Evolutionary conservation across 1,284 basidiomycete genomes (phyloP).

Genomic region (Agroathelia rolfsii): DNA sequence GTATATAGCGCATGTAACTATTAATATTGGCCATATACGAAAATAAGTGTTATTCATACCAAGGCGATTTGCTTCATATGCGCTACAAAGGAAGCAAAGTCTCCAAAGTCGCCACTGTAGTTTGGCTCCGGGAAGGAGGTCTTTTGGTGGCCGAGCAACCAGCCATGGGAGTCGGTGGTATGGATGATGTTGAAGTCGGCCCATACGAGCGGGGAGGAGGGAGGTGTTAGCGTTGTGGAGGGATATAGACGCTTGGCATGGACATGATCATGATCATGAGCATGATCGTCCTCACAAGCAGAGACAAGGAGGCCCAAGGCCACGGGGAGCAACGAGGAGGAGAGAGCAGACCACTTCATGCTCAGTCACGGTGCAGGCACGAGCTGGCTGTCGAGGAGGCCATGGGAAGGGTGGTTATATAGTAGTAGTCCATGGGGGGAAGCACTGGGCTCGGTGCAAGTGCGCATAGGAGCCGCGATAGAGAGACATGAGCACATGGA

Average conservation of each 20-base stretch:
- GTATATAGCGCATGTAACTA: constrained; percentile 1
- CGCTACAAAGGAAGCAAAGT: constrained; percentile 71
- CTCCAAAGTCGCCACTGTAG: constrained; percentile 72
- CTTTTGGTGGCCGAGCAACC: constrained; percentile 71
- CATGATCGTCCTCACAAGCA: constrained; percentile 12
- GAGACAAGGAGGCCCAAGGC: constrained; percentile 2
- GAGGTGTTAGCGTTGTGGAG: constrained; percentile 37
- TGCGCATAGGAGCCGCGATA: too few relatives aligned
- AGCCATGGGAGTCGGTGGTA: constrained; percentile 78
- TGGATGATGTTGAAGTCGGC: constrained; percentile 73
- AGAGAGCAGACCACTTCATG: too few relatives aligned
- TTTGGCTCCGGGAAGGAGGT: constrained; percentile 62
- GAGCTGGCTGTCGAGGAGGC: too few relatives aligned
- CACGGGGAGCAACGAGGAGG: constrained; percentile 2
- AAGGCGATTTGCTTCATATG: constrained; percentile 72
- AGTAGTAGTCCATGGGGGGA: too few relatives aligned
- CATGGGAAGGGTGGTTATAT: too few relatives aligned
- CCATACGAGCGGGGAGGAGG: constrained; percentile 59
- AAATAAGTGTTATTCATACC: constrained; percentile 22
- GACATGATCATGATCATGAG: constrained; percentile 27
- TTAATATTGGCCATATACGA: background rate
- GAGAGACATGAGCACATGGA: too few relatives aligned
- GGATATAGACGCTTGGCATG: constrained; percentile 33
- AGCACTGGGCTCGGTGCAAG: too few relatives aligned
- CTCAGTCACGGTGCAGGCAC: too few relatives aligned